Evolutionary conservation across 495 filamentous ascomycete species (phyloP), one percentile per base, ranked within the genome.

Genomic region (Aspergillus carlsbadensis): DNA sequence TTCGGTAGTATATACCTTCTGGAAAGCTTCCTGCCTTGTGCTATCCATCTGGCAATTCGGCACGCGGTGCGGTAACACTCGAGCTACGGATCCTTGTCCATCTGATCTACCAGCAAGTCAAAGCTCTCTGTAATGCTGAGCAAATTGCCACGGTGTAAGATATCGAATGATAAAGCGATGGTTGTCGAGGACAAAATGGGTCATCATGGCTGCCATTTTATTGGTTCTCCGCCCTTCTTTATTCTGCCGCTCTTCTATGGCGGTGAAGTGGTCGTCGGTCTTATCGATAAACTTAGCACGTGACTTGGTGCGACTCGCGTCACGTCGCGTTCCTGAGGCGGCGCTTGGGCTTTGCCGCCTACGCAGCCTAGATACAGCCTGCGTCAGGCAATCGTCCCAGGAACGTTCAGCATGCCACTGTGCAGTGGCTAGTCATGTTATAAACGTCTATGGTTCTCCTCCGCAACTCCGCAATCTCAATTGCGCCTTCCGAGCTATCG

Each of bases 11-110:
- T 59, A 60, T 67, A 75, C 75, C 69, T 68, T 66, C 37, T 62
- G 67, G 57, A 78, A 78, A 34, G 69, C 63, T 63, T 76, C 68
- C 47, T 78, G 74, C 35, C 67, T 65, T 36, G 65, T 62, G 44
- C 55, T 62, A 45, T 76, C 74, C 74, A 77, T 78, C 39, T 36
- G 35, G 51, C 36, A 36, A 22, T 35, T 26, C 50, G 17, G 51
- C 40, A 49, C 46, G 39, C 18, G 33, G 34, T 11, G 42, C 22
- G 21, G 31, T 11, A 29, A 24, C 39, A 22, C 52, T 52, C 40
- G 13, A 37, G 5, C 22, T n/a, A 53, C 48, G 46, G 3, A 3
- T 22, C 14, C 22, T 10, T 48, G 41, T 42, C 21, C 53, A 56
- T 42, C 35, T 33, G 14, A 10, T 7, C 34, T 14, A 15, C 21